These are phyloP conservation scores for Anethum foeniculum DNA, from an alignment of 140 eudicot genomes.

Conservation along the genomic window DNA sequence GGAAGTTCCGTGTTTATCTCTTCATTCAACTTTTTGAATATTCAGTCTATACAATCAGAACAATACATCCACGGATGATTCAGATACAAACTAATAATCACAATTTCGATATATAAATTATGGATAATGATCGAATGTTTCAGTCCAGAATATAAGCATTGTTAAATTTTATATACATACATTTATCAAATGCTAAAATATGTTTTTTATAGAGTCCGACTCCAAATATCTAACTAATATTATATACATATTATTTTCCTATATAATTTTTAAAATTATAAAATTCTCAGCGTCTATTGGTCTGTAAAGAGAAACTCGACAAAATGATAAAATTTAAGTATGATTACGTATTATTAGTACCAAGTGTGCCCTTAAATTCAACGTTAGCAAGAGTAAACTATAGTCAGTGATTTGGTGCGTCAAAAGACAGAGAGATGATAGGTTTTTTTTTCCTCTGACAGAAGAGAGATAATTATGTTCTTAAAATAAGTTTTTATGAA, in stretches of 20 bases:
- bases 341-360: background rate
- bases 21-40: background rate
- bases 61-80: background rate
- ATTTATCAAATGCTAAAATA: too few relatives aligned
- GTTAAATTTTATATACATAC: too few relatives aligned
- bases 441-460: too few relatives aligned
- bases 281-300: background rate
- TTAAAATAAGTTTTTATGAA: too few relatives aligned
- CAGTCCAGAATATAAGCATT: too few relatives aligned
- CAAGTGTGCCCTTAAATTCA: background rate
- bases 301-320: background rate
- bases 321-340: background rate
- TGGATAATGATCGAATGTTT: too few relatives aligned
- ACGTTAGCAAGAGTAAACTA: background rate
- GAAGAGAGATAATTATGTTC: too few relatives aligned
- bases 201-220: too few relatives aligned
- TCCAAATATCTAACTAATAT: too few relatives aligned
- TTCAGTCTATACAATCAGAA: background rate
- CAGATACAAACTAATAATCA: too few relatives aligned
- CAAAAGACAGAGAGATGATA: background rate
- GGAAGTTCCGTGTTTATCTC: background rate
- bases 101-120: too few relatives aligned
- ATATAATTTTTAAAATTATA: background rate
- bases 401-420: background rate
- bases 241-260: background rate